A percentile compares a stretch with the other conserved stretches of the same genome.
phyloP scores from a whole-genome alignment of 1,284 basidiomycete genomes.

The Marasmius oreades region DNA sequence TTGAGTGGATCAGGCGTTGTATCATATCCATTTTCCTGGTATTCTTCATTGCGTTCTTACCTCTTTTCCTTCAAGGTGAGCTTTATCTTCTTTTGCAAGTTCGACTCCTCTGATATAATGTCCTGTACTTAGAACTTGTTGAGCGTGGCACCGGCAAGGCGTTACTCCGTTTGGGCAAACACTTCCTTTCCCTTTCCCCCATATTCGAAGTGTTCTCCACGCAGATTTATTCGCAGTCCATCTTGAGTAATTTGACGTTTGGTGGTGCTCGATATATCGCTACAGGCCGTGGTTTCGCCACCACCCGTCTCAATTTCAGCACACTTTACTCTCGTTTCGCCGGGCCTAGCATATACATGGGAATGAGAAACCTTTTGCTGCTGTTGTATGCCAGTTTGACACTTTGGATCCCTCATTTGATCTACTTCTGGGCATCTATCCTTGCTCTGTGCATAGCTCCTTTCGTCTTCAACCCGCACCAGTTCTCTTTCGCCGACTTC shows the following conservation, averaged over 20 bases:
- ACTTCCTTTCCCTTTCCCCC: slow-evolving; percentile 92
- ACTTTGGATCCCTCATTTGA: slow-evolving; percentile 89
- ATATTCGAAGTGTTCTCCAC: slow-evolving; percentile 98
- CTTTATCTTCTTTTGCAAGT: slow-evolving; percentile 2
- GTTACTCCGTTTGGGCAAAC: slow-evolving; percentile 88
- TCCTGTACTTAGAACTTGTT: slow-evolving; percentile 66
- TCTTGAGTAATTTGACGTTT: slow-evolving; percentile 91
- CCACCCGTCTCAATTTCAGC: slow-evolving; percentile 89
- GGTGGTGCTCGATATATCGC: slow-evolving; percentile 97
- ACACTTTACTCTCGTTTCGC: slow-evolving; percentile 97
- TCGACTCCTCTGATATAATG: not conserved
- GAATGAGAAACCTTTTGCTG: slow-evolving; percentile 87
- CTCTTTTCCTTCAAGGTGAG: slow-evolving; percentile 90
- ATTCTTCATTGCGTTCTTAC: slow-evolving; percentile 94
- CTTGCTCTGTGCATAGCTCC: slow-evolving; percentile 90
- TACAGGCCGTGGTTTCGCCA: slow-evolving; percentile 95
- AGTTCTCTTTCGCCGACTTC: slow-evolving; percentile 94
- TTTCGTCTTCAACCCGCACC: slow-evolving; percentile 97
- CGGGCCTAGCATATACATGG: slow-evolving; percentile 97
- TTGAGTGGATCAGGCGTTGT: slow-evolving; percentile 94
- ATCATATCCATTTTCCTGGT: slow-evolving; percentile 97
- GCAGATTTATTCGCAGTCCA: slow-evolving; percentile 94
- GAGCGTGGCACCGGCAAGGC: slow-evolving; percentile 94
- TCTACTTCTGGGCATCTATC: slow-evolving; percentile 97
- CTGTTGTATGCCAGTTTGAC: slow-evolving; percentile 87